Base-by-base conservation (phyloP, 164 flowering plant species). In the Liquidambar formosana region DNA sequence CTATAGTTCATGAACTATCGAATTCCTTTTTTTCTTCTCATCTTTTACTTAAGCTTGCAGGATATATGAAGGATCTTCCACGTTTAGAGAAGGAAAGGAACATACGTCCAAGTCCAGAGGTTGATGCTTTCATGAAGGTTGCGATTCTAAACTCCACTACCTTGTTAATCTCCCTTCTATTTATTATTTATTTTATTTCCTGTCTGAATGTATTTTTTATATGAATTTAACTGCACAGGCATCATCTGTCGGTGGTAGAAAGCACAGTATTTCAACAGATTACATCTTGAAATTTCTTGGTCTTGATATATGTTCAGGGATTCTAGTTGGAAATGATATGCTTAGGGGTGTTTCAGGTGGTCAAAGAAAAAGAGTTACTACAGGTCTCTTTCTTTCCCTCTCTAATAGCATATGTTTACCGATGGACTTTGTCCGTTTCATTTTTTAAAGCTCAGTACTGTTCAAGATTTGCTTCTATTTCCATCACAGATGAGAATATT, bases 121-220 rank as follows among this genome's bases (percentile, higher is more conserved):
- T 92, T 57, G 98, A 94, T 83, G 94, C 95, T 53, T 94, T 80
- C 75, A 94, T 94, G 97, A 92, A 94, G 97, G 98, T 91, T 44
- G 26, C 27, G 22, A 59, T 61, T 61, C 56, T 56, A 27, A 49
- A 49, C n/a, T 51, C 33, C 33, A 27, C 46, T 63, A 45, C 27
- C 6, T 14, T 45, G 21, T 9, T 18, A 46, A 23, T 51, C 25
- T n/a, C n/a, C 8, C 46, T 18, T 33, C 21, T 19, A 11, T 41
- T 26, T 51, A 12, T 33, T 48, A 15, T 4, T 58, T 61, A 33
- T 43, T 5, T 54, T 14, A 14, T 18, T 45, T 4, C 16, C 14
- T 61, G 16, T 43, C 18, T 12, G 23, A 67, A 10, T 13, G 18
- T 56, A 23, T 44, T 18, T 19, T 63, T 62, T 65, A 65, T 47